These are phyloP conservation scores for Diaporthe sp. DNA, from an alignment of 2,329 filamentous ascomycete species.

Conservation along the genomic window DNA sequence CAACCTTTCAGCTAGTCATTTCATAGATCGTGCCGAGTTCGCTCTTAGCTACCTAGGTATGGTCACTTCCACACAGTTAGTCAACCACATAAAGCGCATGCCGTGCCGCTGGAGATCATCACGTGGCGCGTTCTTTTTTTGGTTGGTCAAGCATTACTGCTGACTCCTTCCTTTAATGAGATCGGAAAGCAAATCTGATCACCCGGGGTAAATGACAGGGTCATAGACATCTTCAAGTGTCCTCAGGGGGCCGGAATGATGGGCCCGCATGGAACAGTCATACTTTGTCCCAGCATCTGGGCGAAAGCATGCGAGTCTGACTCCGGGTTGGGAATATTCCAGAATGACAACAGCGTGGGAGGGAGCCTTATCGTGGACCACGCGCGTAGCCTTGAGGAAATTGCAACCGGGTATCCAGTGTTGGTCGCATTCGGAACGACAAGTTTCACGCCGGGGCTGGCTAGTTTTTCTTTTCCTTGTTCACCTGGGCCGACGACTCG, in stretches of 20 bases:
- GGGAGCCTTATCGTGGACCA: background rate
- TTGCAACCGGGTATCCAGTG: background rate
- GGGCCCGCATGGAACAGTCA: slow-evolving; percentile 1
- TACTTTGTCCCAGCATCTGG: slow-evolving; percentile 21
- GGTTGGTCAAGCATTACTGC: background rate
- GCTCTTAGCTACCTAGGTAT: no score
- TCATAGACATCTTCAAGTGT: background rate
- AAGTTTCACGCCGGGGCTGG: background rate
- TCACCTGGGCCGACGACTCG: background rate
- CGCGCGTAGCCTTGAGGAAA: background rate
- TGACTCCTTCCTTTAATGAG: background rate
- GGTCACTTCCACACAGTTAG: background rate
- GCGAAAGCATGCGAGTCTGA: background rate
- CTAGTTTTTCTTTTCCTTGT: background rate
- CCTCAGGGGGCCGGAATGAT: background rate
- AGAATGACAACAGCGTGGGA: background rate
- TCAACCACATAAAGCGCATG: background rate
- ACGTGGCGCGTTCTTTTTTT: background rate
- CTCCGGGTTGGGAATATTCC: background rate
- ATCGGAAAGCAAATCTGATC: slow-evolving; percentile 19
- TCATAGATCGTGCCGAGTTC: background rate
- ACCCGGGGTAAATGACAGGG: background rate
- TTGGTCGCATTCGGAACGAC: background rate
- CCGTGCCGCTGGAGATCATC: background rate
- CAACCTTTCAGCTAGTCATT: background rate